A percentile compares a stretch with the other conserved stretches of the same genome.
Conservation (phyloP, 2,329 filamentous ascomycete species). For the Alternaria brassicicola region DNA sequence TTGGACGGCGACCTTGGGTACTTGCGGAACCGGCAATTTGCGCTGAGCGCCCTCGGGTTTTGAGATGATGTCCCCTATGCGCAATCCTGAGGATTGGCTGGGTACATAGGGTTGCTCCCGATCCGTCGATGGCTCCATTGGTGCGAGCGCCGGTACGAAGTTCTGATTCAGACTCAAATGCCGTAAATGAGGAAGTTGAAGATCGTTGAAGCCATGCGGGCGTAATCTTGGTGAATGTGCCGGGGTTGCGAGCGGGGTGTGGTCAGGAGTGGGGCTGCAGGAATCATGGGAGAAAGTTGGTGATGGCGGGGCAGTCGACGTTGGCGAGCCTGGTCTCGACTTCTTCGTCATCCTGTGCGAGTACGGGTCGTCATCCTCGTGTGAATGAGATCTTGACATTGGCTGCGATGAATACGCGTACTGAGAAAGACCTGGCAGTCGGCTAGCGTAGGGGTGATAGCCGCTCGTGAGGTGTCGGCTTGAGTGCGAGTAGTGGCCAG, state of each 20-base stretch:
- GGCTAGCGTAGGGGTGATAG: slow-evolving; percentile 59
- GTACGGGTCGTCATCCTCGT: slow-evolving; percentile 83
- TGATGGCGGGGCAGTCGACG: slow-evolving; percentile 93
- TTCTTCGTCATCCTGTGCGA: slow-evolving; percentile 79
- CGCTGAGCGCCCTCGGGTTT: slow-evolving; percentile 84
- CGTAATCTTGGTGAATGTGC: slow-evolving; percentile 92
- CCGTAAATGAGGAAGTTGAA: slow-evolving; percentile 87
- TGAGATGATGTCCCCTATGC: slow-evolving; percentile 91
- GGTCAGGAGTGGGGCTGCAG: slow-evolving; percentile 91
- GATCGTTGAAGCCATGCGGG: slow-evolving; percentile 70
- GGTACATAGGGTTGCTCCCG: slow-evolving; percentile 64
- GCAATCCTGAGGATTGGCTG: slow-evolving; percentile 68
- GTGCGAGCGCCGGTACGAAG: slow-evolving; percentile 67
- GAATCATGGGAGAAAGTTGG: slow-evolving; percentile 97
- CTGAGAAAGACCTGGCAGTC: slow-evolving; percentile 61
- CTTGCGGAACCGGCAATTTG: slow-evolving; percentile 88
- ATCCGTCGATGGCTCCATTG: slow-evolving; percentile 71
- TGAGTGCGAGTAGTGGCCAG: slow-evolving; percentile 51
- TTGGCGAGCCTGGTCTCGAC: slow-evolving; percentile 89
- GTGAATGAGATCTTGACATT: slow-evolving; percentile 88
- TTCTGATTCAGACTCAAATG: slow-evolving; percentile 68
- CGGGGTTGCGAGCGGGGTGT: slow-evolving; percentile 97
- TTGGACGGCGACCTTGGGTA: slow-evolving; percentile 87
- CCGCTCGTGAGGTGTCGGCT: slow-evolving; percentile 51
- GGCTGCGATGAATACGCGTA: slow-evolving; percentile 73